Evolutionary conservation across 192 early-diverging fungal genomes (phyloP).

Genomic region (Phycomyces blakesleeanus): DNA sequence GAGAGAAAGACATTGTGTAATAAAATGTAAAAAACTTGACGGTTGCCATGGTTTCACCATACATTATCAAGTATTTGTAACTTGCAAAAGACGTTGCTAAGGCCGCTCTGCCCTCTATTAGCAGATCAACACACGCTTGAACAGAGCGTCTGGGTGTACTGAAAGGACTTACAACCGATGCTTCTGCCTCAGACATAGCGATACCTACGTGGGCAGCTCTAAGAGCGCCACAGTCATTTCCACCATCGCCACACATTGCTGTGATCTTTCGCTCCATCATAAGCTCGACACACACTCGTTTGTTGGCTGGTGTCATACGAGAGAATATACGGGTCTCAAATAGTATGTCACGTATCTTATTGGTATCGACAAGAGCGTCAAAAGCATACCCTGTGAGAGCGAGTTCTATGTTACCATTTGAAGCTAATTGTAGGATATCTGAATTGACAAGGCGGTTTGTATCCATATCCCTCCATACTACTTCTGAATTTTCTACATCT

Average conservation of each 20-base stretch:
- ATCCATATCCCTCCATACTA: constrained; percentile 44
- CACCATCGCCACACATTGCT: constrained; percentile 70
- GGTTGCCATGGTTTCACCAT: constrained; percentile 55
- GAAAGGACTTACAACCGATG: constrained; percentile 61
- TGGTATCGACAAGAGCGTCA: constrained; percentile 25
- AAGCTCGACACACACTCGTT: constrained; percentile 50
- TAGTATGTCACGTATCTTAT: constrained; percentile 37
- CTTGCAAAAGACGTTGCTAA: constrained; percentile 63
- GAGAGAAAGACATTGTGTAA: constrained; percentile 53
- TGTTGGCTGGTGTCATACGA: constrained; percentile 56
- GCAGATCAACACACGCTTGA: constrained; percentile 49
- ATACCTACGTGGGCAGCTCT: constrained; percentile 61
- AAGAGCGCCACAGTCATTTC: constrained; percentile 64
- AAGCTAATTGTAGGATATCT: background rate
- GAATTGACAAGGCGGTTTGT: constrained; percentile 16
- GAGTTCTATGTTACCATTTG: constrained; percentile 35
- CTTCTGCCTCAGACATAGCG: constrained; percentile 59
- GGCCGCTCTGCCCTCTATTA: constrained; percentile 56
- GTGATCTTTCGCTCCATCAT: constrained; percentile 56
- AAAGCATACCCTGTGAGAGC: constrained; percentile 55
- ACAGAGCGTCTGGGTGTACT: constrained; percentile 44
- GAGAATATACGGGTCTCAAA: constrained; percentile 53
- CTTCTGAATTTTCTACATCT: constrained; percentile 19
- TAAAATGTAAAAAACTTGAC: constrained; percentile 57
- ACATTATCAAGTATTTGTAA: constrained; percentile 58